Evolutionary conservation across 768 basidiomycete genomes (phyloP).

Genomic region (Mycena pura): DNA sequence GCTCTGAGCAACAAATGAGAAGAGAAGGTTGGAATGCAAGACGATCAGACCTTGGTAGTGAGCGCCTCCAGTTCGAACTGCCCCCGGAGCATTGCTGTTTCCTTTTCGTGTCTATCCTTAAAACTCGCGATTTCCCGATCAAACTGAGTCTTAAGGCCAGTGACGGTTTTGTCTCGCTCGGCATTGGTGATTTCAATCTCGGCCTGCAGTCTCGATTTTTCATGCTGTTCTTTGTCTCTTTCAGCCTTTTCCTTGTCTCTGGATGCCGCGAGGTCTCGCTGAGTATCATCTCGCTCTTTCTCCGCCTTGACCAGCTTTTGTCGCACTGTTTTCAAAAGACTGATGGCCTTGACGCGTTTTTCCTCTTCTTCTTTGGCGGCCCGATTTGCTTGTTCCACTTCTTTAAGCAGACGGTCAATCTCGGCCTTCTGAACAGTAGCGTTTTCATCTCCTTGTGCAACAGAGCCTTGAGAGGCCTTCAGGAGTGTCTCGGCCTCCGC

Average conservation of each 20-base stretch:
- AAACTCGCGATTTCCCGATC: conserved; percentile 70
- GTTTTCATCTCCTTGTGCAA: conserved; percentile 56
- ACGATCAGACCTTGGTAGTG: conserved; percentile 66
- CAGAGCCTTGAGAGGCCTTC: conserved; percentile 58
- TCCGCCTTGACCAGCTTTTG: conserved; percentile 97
- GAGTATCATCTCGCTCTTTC: conserved; percentile 86
- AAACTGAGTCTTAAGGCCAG: conserved; percentile 68
- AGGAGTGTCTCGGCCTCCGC: conserved; percentile 75
- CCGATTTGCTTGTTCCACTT: conserved; percentile 65
- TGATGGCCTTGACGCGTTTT: conserved; percentile 93
- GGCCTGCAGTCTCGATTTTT: conserved; percentile 59
- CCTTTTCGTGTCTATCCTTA: conserved; percentile 79
- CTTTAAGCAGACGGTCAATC: conserved; percentile 63
- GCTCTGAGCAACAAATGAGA: conserved; percentile 50
- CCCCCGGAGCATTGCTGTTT: conserved; percentile 64
- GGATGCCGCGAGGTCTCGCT: conserved; percentile 59
- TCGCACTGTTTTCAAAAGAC: conserved; percentile 91
- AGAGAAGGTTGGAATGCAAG: neutral
- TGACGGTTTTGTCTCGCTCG: conserved; percentile 68
- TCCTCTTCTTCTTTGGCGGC: conserved; percentile 94
- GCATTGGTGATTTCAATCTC: conserved; percentile 68
- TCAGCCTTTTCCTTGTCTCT: conserved; percentile 63
- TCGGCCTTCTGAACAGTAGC: conserved; percentile 59
- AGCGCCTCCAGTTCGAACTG: conserved; percentile 83
- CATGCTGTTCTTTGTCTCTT: conserved; percentile 60